These are phyloP conservation scores for Raddia guianensis DNA, from an alignment of 176 grass and related monocot species.

Conservation along the genomic window DNA sequence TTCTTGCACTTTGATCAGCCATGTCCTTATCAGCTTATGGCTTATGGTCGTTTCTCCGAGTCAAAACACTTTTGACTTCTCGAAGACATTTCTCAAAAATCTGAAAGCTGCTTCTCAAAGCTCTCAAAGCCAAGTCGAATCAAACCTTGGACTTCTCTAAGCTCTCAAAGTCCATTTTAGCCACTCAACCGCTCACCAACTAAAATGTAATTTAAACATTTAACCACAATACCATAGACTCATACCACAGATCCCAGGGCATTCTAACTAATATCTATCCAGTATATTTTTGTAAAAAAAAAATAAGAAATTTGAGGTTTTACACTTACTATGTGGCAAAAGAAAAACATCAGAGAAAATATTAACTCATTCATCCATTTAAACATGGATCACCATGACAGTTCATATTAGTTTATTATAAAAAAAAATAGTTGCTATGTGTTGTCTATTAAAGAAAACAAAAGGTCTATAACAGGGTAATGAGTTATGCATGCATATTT, in stretches of 20 bases:
- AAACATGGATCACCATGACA: constrained; percentile 4
- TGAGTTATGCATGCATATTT: not conserved
- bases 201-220: constrained; percentile 30
- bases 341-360: constrained; percentile 20
- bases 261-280: constrained; percentile 22
- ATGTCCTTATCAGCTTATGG: too few species aligned
- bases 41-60: too few species aligned
- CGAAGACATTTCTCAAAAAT: too few species aligned
- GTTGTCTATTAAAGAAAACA: constrained; percentile 2
- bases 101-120: too few species aligned
- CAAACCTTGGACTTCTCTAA: too few species aligned
- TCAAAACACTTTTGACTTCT: too few species aligned
- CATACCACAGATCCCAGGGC: constrained; percentile 13
- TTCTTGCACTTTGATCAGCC: constrained; percentile 12
- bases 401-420: constrained; percentile 10
- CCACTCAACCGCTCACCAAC: not conserved
- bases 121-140: too few species aligned
- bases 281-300: constrained; percentile 1
- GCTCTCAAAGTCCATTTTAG: too few species aligned
- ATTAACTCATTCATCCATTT: constrained; percentile 25
- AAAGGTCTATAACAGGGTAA: constrained; percentile 1
- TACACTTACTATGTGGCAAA: constrained; percentile 6
- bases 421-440: not conserved
- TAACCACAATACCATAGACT: constrained; percentile 5
- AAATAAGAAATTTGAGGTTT: constrained; percentile 18